phyloP scores from a whole-genome alignment of 2,329 filamentous ascomycete genomes.

The Emericellopsis atlantica region DNA sequence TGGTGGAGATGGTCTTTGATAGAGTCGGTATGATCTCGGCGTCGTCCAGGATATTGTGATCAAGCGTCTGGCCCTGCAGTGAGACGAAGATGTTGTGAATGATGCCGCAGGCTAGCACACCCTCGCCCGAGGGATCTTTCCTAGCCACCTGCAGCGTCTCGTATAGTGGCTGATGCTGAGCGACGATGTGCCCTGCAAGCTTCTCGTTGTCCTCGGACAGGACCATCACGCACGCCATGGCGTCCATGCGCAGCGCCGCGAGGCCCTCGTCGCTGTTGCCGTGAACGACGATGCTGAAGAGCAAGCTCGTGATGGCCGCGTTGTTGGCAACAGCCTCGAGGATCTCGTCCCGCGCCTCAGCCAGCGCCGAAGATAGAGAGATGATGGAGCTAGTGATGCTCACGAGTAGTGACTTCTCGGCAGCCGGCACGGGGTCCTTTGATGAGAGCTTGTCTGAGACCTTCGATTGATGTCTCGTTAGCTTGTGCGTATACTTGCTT shows the following conservation, averaged over 20 bases:
- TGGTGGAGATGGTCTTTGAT: slow-evolving; percentile 15
- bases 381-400: slow-evolving; percentile 41
- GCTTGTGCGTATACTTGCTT: neutral
- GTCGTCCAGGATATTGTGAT: slow-evolving; percentile 17
- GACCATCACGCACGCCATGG: slow-evolving; percentile 41
- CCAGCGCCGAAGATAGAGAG: slow-evolving; percentile 38
- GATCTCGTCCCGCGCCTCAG: slow-evolving; percentile 49
- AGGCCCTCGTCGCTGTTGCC: slow-evolving; percentile 18
- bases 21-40: slow-evolving; percentile 22
- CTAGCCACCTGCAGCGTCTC: slow-evolving; percentile 35
- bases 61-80: slow-evolving; percentile 8
- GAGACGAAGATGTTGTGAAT: slow-evolving; percentile 49
- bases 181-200: slow-evolving; percentile 39
- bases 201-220: slow-evolving; percentile 47
- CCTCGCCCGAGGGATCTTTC: slow-evolving; percentile 30
- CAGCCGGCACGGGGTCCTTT: slow-evolving; percentile 35
- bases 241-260: slow-evolving; percentile 29
- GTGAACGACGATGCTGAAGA: slow-evolving; percentile 38
- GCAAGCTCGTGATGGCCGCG: slow-evolving; percentile 34
- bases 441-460: slow-evolving; percentile 27
- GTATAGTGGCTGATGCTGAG: slow-evolving; percentile 32
- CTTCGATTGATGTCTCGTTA: slow-evolving; percentile 7
- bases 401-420: slow-evolving; percentile 40
- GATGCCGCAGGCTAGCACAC: slow-evolving; percentile 45
- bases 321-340: slow-evolving; percentile 38